Percentiles rank a stretch among this genome's conserved stretches.
Conservation (phyloP, 192 early-diverging fungal species). For the Anaeromyces robustus region DNA sequence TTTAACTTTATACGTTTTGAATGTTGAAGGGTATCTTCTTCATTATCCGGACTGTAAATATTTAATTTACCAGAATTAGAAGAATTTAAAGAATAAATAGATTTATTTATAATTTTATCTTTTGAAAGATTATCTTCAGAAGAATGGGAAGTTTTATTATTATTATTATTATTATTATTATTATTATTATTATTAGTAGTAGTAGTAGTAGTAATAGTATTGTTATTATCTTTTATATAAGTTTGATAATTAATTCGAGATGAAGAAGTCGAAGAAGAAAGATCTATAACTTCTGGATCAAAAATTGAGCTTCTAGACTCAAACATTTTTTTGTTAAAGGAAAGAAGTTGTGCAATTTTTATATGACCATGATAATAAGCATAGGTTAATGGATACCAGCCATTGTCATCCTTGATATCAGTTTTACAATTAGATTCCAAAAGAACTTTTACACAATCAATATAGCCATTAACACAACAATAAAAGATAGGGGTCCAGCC, state of each 20-base stretch:
- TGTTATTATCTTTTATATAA: no score
- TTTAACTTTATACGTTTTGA: not conserved
- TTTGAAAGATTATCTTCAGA: not conserved
- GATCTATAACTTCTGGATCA: no score
- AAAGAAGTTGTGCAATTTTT: not conserved
- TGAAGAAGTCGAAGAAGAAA: no score
- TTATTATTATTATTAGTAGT: no score
- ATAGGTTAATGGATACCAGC: constrained; percentile 72
- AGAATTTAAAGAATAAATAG: not conserved
- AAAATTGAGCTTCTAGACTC: not conserved
- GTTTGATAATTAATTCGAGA: no score
- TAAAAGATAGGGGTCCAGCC: constrained; percentile 97
- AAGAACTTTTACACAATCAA: constrained; percentile 60
- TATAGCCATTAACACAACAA: constrained; percentile 78
- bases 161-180: no score
- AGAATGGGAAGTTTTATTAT: not conserved
- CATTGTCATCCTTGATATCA: constrained; percentile 65
- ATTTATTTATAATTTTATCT: not conserved
- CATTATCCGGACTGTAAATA: not conserved
- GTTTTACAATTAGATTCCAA: constrained; percentile 60
- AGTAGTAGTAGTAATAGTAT: no score
- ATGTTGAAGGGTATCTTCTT: not conserved
- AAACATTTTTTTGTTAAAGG: not conserved
- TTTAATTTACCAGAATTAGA: not conserved
- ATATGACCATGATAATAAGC: constrained; percentile 15